Percentiles rank a stretch among this genome's conserved stretches.
These are phyloP conservation scores for Aspergillus haitiensis DNA, from an alignment of 495 filamentous ascomycete genomes.

Conservation along the genomic window DNA sequence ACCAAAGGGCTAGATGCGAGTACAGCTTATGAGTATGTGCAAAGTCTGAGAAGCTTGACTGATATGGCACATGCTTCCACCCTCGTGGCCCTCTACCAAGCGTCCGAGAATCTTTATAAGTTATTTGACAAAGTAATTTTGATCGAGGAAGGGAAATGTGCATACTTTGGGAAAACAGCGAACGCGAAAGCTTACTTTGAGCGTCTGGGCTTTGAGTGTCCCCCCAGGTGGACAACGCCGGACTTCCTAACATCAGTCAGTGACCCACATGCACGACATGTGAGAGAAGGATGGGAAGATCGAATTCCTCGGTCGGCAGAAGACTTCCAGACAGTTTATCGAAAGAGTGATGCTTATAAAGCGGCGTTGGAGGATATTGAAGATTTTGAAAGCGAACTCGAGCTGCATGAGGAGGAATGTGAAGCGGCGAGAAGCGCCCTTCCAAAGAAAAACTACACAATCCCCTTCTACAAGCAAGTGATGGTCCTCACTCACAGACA, in stretches of 20 bases:
- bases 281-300: conserved; percentile 58
- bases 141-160: conserved; percentile 64
- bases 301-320: conserved; percentile 59
- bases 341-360: conserved; percentile 44
- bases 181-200: conserved; percentile 64
- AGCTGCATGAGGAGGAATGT: conserved; percentile 47
- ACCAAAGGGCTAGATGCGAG: conserved; percentile 67
- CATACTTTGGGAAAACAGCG: conserved; percentile 61
- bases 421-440: conserved; percentile 45
- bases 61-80: conserved; percentile 63
- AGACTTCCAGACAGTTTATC: conserved; percentile 57
- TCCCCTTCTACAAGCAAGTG: conserved; percentile 67
- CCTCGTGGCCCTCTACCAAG: conserved; percentile 68
- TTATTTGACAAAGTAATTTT: conserved; percentile 71
- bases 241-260: conserved; percentile 71
- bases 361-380: conserved; percentile 43
- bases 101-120: conserved; percentile 66
- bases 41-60: conserved; percentile 60
- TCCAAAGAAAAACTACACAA: conserved; percentile 61
- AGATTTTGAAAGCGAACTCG: conserved; percentile 53
- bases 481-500: conserved; percentile 66
- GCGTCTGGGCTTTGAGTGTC: conserved; percentile 59
- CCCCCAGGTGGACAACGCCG: conserved; percentile 62
- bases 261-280: conserved; percentile 59
- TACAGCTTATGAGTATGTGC: conserved; percentile 67